Conservation (phyloP, 495 filamentous ascomycete species). For the Trichoderma virens region DNA sequence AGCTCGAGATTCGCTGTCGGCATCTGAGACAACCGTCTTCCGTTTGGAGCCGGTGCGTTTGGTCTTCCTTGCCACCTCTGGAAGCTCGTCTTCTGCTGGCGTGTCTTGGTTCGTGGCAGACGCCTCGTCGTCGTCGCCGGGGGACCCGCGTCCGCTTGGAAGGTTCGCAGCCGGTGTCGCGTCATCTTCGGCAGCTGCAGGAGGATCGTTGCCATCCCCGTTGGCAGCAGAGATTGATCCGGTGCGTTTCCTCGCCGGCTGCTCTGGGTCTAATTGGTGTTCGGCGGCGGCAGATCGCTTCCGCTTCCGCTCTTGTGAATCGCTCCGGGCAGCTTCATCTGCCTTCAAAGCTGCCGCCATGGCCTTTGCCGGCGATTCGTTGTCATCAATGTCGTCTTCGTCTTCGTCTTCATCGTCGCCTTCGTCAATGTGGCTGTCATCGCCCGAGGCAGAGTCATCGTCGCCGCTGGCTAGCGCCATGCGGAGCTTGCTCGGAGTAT, state of each 20-base stretch:
- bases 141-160: conserved; percentile 32
- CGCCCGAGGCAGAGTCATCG: conserved; percentile 26
- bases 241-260: conserved; percentile 51
- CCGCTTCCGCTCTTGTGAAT: conserved; percentile 40
- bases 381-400: conserved; percentile 22
- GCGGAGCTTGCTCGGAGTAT: conserved; percentile 62
- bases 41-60: conserved; percentile 30
- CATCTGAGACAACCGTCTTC: conserved; percentile 28
- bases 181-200: conserved; percentile 19
- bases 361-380: conserved; percentile 18
- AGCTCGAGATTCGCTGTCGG: conserved; percentile 21
- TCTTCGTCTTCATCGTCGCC: conserved; percentile 28
- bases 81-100: conserved; percentile 21
- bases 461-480: conserved; percentile 31
- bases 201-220: conserved; percentile 21
- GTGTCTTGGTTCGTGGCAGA: conserved; percentile 19
- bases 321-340: neutral
- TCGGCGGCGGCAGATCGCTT: conserved; percentile 41
- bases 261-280: conserved; percentile 35
- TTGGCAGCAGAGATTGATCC: conserved; percentile 34
- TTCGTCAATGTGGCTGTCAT: conserved; percentile 31
- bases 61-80: conserved; percentile 28
- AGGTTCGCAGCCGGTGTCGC: conserved; percentile 33
- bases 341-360: neutral
- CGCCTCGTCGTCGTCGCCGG: conserved; percentile 30